Evolutionary conservation across 2,329 filamentous ascomycete species (phyloP).

Genomic region (Albophoma yamanashiensis): DNA sequence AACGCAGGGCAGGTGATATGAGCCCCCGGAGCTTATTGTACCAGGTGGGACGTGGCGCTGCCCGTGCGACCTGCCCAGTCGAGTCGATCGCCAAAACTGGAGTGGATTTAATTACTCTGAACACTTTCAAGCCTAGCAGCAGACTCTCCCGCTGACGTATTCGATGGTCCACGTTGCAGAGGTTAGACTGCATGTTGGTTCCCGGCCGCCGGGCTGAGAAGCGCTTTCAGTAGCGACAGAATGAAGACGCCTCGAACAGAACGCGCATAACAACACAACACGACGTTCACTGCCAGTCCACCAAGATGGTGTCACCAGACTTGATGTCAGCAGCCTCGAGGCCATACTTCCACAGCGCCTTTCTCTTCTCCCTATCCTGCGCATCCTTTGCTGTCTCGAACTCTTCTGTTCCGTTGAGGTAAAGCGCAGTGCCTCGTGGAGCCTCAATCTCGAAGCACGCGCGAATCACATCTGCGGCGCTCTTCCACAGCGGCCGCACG

Average conservation of each 20-base stretch:
- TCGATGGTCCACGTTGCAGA: background rate
- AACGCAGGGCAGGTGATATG: too few species aligned
- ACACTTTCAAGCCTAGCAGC: background rate
- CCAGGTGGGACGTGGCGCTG: background rate
- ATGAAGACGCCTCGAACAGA: background rate
- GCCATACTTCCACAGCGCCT: conserved; percentile 19
- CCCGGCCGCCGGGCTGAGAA: background rate
- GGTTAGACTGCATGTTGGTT: background rate
- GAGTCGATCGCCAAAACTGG: background rate
- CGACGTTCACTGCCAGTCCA: conserved; percentile 13
- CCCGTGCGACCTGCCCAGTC: background rate
- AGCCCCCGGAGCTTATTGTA: background rate
- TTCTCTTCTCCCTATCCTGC: conserved; percentile 17
- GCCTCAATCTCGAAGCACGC: conserved; percentile 18
- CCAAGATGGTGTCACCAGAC: conserved; percentile 14
- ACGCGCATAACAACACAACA: background rate
- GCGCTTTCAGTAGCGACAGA: background rate
- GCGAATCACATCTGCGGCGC: conserved; percentile 19
- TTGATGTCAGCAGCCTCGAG: conserved; percentile 13
- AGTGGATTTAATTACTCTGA: background rate
- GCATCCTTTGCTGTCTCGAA: conserved; percentile 16
- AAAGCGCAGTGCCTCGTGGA: conserved; percentile 17
- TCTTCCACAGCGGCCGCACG: conserved; percentile 18
- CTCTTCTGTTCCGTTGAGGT: conserved; percentile 22
- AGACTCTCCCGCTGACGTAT: background rate